Base-by-base conservation (phyloP, 2,329 filamentous ascomycete genomes). In the Ophiostoma australiae region DNA sequence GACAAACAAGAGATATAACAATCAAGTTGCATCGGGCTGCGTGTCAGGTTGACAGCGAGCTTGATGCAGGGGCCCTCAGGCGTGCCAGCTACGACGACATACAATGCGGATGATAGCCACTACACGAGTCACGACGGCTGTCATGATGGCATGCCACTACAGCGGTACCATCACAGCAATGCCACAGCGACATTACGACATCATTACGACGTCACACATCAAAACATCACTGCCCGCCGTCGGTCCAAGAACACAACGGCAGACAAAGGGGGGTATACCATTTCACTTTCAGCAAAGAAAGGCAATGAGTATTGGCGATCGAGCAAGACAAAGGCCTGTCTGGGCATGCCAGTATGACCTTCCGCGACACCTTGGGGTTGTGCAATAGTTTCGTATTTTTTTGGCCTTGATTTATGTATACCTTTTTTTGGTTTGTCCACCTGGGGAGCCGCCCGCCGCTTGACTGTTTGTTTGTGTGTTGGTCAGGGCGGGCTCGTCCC, bases 351-450 rank as follows among this genome's bases (percentile, higher is more conserved):
- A 77, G 73, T 73, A 72, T 70, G 82, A 88, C 89, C 93, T 85
- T 94, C 91, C 82, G 92, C 93, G 93, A 97, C 93, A 97, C 93
- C 93, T 93, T 86, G 71, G 68, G 71, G 79, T 84, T 82, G 85
- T 84, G 82, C 82, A 81, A 82, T 80, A 82, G 69, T 72, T 74
- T 74, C 66, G 68, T 70, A 73, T 73, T 72, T 74, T 72, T 73
- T 67, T 27, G 68, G 68, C 31, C 48, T 20, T 52, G 44, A 55
- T 37, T 39, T 55, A 55, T 37, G 20, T 44, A n/a, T 37, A 44
- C 48, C 11, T 58, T 69, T 61, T 58, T 69, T 67, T 67, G 27
- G n/a, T 52, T 68, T 27, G 41, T 66, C 58, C 44, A 31, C 58
- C 61, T 61, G 55, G 65, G 67, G 67, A 63, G 27, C 52, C 52